phyloP scores from a whole-genome alignment of 2,329 filamentous ascomycete genomes.

The Fusarium cicatricum region DNA sequence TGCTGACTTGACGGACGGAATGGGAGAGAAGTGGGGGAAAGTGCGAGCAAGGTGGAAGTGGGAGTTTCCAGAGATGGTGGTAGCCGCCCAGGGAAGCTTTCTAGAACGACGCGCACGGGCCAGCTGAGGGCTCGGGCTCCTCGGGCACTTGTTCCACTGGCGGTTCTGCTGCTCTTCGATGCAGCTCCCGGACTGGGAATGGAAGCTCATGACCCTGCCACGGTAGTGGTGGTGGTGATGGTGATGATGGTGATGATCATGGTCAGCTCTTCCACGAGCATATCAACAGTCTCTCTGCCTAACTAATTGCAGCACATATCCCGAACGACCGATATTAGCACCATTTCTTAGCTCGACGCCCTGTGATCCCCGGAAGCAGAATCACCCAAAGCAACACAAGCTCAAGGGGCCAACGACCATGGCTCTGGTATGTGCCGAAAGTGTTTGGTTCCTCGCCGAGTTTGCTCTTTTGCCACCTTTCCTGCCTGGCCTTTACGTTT shows the following conservation, averaged over 20 bases:
- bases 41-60: conserved; percentile 8
- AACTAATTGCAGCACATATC: background rate
- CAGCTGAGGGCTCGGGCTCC: conserved; percentile 19
- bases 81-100: conserved; percentile 40
- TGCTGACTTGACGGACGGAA: conserved; percentile 27
- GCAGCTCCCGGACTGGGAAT: conserved; percentile 42
- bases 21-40: conserved; percentile 32
- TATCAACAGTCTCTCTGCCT: conserved; percentile 9
- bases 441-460: background rate
- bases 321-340: background rate
- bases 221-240: background rate
- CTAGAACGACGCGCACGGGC: conserved; percentile 42
- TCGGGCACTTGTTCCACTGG: conserved; percentile 38
- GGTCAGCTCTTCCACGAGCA: background rate
- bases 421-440: conserved; percentile 27
- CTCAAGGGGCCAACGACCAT: background rate
- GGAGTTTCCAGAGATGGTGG: conserved; percentile 30
- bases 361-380: conserved; percentile 30
- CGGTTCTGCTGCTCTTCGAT: conserved; percentile 40
- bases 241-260: background rate
- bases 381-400: conserved; percentile 26
- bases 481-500: too few species aligned
- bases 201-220: background rate
- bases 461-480: conserved; percentile 9
- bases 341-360: conserved; percentile 9